phyloP scores from a whole-genome alignment of 1,284 basidiomycete species.

The Ganoderma boninense region DNA sequence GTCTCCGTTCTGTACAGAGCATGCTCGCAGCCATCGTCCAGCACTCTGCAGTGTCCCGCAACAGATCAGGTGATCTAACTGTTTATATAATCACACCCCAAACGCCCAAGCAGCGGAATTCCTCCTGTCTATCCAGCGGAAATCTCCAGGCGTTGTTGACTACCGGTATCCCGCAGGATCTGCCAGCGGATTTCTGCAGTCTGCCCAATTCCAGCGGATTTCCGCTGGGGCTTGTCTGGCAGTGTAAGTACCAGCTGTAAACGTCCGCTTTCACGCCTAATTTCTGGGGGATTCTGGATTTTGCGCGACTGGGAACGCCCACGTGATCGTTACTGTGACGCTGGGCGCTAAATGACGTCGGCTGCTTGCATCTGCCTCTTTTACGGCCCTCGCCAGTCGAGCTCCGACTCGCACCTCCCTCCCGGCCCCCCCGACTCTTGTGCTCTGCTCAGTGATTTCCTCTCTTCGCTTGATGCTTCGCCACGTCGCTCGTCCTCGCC shows the following conservation, averaged over 20 bases:
- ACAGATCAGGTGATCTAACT: background rate
- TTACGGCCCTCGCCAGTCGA: too few species aligned
- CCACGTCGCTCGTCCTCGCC: slow-evolving; percentile 15
- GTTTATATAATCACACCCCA: background rate
- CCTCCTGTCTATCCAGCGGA: background rate
- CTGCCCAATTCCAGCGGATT: too few species aligned
- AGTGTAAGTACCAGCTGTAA: too few species aligned
- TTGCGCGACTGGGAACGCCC: background rate
- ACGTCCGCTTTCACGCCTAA: too few species aligned
- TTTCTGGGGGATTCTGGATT: background rate
- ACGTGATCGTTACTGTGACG: background rate
- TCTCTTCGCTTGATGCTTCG: slow-evolving; percentile 17
- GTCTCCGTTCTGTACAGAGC: background rate
- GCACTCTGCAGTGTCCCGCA: too few species aligned
- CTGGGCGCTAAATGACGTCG: background rate
- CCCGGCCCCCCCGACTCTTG: background rate
- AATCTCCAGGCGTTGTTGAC: background rate
- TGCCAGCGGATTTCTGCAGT: too few species aligned
- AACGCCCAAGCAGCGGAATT: background rate
- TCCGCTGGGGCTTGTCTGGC: background rate
- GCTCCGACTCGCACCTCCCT: background rate
- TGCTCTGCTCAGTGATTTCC: background rate
- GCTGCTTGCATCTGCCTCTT: background rate
- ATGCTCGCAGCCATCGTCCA: too few species aligned
- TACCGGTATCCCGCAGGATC: background rate